Evolutionary conservation across 768 basidiomycete genomes (phyloP).

Genomic region (Tylopilus sp.): DNA sequence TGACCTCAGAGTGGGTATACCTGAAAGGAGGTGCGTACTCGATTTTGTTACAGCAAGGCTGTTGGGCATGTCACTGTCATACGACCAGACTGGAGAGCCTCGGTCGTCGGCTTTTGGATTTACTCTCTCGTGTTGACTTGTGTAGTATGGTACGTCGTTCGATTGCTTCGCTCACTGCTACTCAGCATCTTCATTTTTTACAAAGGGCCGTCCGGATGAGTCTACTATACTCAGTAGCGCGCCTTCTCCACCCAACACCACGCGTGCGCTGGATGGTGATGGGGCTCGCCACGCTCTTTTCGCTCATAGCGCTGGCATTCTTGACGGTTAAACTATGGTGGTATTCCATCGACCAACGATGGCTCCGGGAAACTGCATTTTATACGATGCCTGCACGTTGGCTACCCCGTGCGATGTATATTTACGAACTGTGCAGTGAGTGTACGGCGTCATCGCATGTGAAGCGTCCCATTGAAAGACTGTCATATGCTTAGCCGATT

Average conservation of each 20-base stretch:
- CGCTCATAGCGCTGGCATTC: constrained; percentile 5
- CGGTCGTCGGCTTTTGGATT: constrained; percentile 14
- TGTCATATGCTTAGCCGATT: constrained; percentile 10
- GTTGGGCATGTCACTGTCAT: neutral
- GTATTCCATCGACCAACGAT: constrained; percentile 1
- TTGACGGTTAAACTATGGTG: constrained; percentile 12
- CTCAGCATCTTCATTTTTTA: neutral
- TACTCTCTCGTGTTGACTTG: constrained; percentile 1
- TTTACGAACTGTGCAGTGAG: constrained; percentile 13
- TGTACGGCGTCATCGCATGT: neutral
- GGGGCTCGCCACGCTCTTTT: neutral
- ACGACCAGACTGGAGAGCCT: constrained; percentile 3
- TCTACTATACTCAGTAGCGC: no score
- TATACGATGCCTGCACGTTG: neutral
- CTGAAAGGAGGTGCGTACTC: constrained; percentile 17
- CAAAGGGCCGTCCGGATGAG: constrained; percentile 15
- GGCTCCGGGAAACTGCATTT: constrained; percentile 1
- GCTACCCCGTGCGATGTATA: constrained; percentile 1
- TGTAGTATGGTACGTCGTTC: constrained; percentile 4
- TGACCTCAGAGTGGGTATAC: constrained; percentile 11
- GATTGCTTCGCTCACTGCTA: neutral
- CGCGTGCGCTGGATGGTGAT: no score
- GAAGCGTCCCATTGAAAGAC: neutral
- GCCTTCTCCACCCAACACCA: no score
- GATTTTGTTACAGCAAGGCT: neutral